Percentiles rank a stretch among this genome's conserved stretches.
These are phyloP conservation scores for Rutidosis leptorrhynchoides DNA, from an alignment of 129 eudicot species.

Conservation along the genomic window DNA sequence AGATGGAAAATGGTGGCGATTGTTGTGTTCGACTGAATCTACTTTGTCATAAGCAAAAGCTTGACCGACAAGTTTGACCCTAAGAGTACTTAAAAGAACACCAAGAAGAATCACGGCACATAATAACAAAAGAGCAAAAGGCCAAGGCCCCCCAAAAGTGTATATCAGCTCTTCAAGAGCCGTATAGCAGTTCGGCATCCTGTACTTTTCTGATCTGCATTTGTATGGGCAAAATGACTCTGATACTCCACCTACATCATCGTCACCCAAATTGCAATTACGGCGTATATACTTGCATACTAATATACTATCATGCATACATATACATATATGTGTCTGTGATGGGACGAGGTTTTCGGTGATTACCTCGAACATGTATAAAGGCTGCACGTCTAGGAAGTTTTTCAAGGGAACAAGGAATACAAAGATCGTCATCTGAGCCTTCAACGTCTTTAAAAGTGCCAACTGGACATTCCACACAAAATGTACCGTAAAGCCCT, in stretches of 20 bases:
- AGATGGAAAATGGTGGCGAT: constrained; percentile 68
- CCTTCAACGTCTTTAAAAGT: constrained; percentile 80
- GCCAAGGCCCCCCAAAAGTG: constrained; percentile 90
- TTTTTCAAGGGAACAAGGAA: constrained; percentile 60
- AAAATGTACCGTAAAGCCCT: constrained; percentile 85
- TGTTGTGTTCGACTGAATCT: constrained; percentile 44
- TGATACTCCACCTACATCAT: constrained; percentile 64
- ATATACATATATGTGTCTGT: not conserved
- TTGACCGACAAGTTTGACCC: constrained; percentile 63
- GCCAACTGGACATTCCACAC: constrained; percentile 89
- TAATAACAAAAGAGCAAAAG: constrained; percentile 54
- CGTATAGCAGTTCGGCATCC: constrained; percentile 80
- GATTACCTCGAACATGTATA: constrained; percentile 65
- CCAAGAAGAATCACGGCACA: constrained; percentile 59
- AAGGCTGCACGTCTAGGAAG: constrained; percentile 79
- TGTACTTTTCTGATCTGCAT: constrained; percentile 76
- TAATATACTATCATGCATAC: too few species aligned
- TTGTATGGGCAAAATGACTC: constrained; percentile 62
- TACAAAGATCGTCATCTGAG: constrained; percentile 67
- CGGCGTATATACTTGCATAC: not conserved
- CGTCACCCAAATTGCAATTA: constrained; percentile 15
- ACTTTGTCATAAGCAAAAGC: constrained; percentile 42
- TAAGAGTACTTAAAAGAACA: constrained; percentile 51
- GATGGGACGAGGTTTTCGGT: not conserved
- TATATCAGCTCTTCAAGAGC: constrained; percentile 84